Evolutionary conservation across 176 grass and related monocot species (phyloP), one percentile per base, ranked within the genome.

Genomic region (Pharus latifolius): DNA sequence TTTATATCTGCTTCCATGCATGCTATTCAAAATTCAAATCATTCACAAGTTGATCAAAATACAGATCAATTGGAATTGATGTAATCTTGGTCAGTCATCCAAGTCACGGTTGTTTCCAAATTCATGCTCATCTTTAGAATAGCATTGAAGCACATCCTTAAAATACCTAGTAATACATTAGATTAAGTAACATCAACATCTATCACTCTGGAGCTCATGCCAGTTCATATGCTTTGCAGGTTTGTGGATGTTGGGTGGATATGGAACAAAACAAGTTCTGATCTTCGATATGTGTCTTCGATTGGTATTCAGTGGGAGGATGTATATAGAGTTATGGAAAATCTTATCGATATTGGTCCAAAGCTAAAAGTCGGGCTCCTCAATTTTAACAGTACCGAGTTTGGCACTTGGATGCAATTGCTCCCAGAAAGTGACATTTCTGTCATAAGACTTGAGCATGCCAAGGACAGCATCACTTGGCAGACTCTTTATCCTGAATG

Each of bases 351-450:
- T 27, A 49, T 40, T 26, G 63, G 60, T 20, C 43, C 34, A 20
- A 55, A 56, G 18, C 76, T 91, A 35, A 91, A 79, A 76, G 67
- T 96, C n/a, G 92, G 79, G 28, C 74, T 96, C 26, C 45, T 96
- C 53, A 96, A 96, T 72, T 96, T 96, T 67, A 96, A 96, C 49
- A 73, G 77, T 72, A 88, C 88, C 0, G 92, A 96, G 72, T 74
- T 80, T 56, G 80, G 69, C 12, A 79, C 71, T 22, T 96, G 88
- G 92, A 75, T 68, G 7, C 80, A 69, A 19, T 68, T 83, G 34
- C 56, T 91, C 17, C 77, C 85, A 0, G 79, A 82, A 17, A 77
- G 75, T 3, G 72, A 86, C 45, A 51, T 92, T 49, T 96, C 82
- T 23, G 51, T 59, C 9, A 32, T 96, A 78, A 85, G 81, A n/a